Conservation (phyloP, 2,329 filamentous ascomycete genomes). For the Penicillium sp. region DNA sequence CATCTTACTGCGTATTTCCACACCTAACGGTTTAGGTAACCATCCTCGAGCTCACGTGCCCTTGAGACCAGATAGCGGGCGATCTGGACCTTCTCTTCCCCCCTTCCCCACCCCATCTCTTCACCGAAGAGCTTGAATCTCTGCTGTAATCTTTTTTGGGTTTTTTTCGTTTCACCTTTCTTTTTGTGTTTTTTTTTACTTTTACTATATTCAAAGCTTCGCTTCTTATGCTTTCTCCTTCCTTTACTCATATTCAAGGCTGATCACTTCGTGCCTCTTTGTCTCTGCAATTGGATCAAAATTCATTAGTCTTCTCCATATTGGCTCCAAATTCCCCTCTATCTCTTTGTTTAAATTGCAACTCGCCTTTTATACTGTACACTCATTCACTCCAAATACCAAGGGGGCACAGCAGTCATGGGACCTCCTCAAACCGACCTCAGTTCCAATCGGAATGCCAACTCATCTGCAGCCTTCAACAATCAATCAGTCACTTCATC, state of each 20-base stretch:
- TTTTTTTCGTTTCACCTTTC: neutral
- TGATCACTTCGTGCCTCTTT: neutral
- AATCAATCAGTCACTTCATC: conserved; percentile 9
- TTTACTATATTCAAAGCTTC: neutral
- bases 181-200: neutral
- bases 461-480: conserved; percentile 8
- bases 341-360: neutral
- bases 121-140: neutral
- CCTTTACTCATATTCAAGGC: neutral
- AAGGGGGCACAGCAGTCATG: conserved; percentile 17
- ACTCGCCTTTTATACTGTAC: neutral
- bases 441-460: conserved; percentile 24
- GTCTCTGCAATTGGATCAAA: neutral
- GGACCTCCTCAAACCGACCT: conserved; percentile 17
- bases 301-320: neutral
- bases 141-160: neutral
- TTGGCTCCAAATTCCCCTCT: neutral
- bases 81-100: neutral
- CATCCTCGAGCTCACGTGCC: neutral
- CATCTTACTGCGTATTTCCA: too few species aligned
- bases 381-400: neutral
- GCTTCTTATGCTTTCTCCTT: neutral
- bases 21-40: neutral
- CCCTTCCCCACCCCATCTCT: neutral
- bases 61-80: neutral